Conservation (phyloP, 192 early-diverging fungal species). For the Chytriomyces sp. region DNA sequence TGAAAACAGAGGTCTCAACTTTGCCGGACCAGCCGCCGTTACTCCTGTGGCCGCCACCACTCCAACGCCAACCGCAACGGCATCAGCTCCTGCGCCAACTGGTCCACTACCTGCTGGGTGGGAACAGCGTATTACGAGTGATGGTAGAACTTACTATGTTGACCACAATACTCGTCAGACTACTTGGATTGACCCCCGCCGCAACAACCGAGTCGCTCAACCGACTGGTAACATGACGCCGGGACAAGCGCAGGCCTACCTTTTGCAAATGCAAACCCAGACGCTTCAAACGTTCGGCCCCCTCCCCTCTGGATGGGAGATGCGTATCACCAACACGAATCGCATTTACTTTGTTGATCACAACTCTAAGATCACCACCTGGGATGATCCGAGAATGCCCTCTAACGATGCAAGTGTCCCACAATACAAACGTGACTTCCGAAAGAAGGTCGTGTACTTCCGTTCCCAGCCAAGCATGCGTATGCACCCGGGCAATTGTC, state of each 20-base stretch:
- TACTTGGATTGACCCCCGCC: slow-evolving; percentile 87
- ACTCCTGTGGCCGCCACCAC: slow-evolving; percentile 37
- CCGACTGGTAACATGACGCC: slow-evolving; percentile 57
- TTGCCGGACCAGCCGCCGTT: slow-evolving; percentile 21
- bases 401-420: slow-evolving; percentile 81
- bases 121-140: slow-evolving; percentile 56
- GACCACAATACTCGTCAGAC: slow-evolving; percentile 98
- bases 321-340: slow-evolving; percentile 93
- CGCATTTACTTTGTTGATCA: slow-evolving; percentile 98
- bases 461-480: slow-evolving; percentile 90
- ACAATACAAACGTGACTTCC: slow-evolving; percentile 98
- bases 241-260: slow-evolving; percentile 53
- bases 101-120: slow-evolving; percentile 80
- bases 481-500: slow-evolving; percentile 82
- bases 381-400: slow-evolving; percentile 81
- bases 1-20: slow-evolving; percentile 74
- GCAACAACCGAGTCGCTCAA: slow-evolving; percentile 56
- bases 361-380: slow-evolving; percentile 96
- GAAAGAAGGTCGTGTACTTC: slow-evolving; percentile 97
- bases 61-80: slow-evolving; percentile 28
- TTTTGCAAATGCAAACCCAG: slow-evolving; percentile 69
- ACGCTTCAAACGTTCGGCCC: slow-evolving; percentile 80
- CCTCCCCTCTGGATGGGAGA: slow-evolving; percentile 97
- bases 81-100: slow-evolving; percentile 47
- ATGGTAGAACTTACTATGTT: slow-evolving; percentile 94